Evolutionary conservation across 1,139 yeast species (phyloP), one percentile per base, ranked within the genome.

Genomic region (Saccharomycopsis phalli): DNA sequence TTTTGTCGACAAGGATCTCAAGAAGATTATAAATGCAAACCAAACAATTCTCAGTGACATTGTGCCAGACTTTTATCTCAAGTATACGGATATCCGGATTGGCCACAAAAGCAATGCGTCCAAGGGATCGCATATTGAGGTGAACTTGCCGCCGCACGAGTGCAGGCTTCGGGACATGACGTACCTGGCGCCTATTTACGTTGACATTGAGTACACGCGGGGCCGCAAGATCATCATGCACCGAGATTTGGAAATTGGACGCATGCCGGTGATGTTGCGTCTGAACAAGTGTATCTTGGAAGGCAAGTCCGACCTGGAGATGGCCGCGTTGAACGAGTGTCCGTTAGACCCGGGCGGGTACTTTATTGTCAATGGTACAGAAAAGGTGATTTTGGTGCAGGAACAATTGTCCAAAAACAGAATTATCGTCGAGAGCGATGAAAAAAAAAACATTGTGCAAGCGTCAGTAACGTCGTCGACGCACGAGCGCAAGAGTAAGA

Each of bases 301-400:
- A 51, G 94, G 87, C 18, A 76, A 82, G 42, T 68, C 76, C 41
- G 95, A 88, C 51, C 60, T 66, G 35, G 81, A 75, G 52, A 91
- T 93, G 97, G 96, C 98, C 1, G 65, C 65, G 32, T 68, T 83
- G 52, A 82, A 83, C 53, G 99, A 91, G 60, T 93, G 99, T 61
- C 99, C 99, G 0, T 66, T 91, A 40, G 98, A 91, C 61, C 98
- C 98, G 4, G 99, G 99, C 61, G 99, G 99, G 52, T 91, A 91
- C 56, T 91, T 91, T 53, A 81, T 91, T 53, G 97, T 91, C 36
- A 91, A 91, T 57, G 99, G 99, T 58, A 91, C 98, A 0, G 99
- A 91, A 58, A 91, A 91, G 59, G 99, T 91, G 36, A 93, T 91
- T 49, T 71, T 91, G 52, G 94, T 91, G 36, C 99, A 91, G 61